Base-by-base conservation (phyloP, 768 basidiomycete species). In the Russula vinacea region DNA sequence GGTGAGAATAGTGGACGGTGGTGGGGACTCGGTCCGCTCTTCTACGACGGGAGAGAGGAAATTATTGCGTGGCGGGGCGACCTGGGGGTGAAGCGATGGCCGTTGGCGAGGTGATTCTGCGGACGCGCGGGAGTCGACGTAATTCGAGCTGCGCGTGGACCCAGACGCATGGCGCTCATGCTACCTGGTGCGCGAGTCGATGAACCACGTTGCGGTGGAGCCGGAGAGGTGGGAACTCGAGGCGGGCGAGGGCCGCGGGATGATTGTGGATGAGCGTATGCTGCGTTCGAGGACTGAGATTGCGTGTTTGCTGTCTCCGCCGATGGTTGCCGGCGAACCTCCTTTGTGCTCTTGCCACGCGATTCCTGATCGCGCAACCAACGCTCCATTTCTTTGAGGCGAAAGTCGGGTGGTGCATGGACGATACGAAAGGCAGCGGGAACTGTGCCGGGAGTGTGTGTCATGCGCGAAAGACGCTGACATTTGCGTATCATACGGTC, bases 401-500 rank as follows among this genome's bases (percentile, higher is more conserved):
- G 80, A 71, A 90, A 90, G 71, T 90, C 88, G 39, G 81, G 71
- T 3, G 88, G 87, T 1, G 89, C 87, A 55, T 87, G 78, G 44
- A 88, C 75, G 13, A 86, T 86, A 66, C 85, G 84, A 74, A 89
- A 89, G 37, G 81, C 77, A 58, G 78, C 75, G 19, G 74, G 58
- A 13, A 9, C 73, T 39, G 78, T 73, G 56, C 77, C 72, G 22
- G 76, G 74, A 32, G 76, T 72, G 35, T 78, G 71, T 14, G 80
- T 75, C 60, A 74, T 74, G 66, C 80, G 83, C 51, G 83, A 81
- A 50, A 89, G 75, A 60, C 85, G 83, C 67, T 84, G 84, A 71
- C 87, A 89, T 70, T 90, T 90, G 73, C 88, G 85, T 66, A 89
- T 84, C 88, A 90, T 89, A 63, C 89, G 82, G 72, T 90, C 88